Percentiles rank a stretch among this genome's conserved stretches.
Conservation (phyloP, 2,329 filamentous ascomycete genomes). For the Plectosphaerella cucumerina region DNA sequence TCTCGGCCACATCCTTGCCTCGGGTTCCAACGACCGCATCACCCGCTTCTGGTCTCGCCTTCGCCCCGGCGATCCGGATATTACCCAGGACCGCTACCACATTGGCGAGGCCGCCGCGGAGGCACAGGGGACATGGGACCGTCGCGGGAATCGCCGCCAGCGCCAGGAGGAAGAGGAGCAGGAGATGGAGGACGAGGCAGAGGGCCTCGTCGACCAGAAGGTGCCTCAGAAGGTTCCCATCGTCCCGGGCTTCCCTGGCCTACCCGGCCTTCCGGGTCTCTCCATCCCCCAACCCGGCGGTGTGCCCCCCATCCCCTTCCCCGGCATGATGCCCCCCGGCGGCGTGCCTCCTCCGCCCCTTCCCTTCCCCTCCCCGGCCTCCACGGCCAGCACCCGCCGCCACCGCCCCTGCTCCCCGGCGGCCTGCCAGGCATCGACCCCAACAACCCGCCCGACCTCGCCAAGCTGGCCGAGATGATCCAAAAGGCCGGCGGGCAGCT, state of each 20-base stretch:
- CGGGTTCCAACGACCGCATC: slow-evolving; percentile 92
- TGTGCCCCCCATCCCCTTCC: slow-evolving; percentile 38
- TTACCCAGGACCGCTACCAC: slow-evolving; percentile 88
- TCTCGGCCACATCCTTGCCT: slow-evolving; percentile 89
- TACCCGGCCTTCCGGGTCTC: slow-evolving; percentile 49
- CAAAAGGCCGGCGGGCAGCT: slow-evolving; percentile 60
- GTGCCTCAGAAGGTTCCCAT: slow-evolving; percentile 59
- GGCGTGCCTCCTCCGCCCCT: slow-evolving; percentile 42
- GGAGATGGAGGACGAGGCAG: slow-evolving; percentile 87
- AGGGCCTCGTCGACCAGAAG: slow-evolving; percentile 88
- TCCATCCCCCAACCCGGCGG: slow-evolving; percentile 30
- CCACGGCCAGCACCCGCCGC: slow-evolving; percentile 41
- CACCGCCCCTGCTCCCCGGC: slow-evolving; percentile 39
- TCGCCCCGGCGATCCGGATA: slow-evolving; percentile 80
- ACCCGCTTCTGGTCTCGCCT: slow-evolving; percentile 95
- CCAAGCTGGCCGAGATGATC: slow-evolving; percentile 60
- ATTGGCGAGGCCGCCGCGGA: slow-evolving; percentile 92
- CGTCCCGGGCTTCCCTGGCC: slow-evolving; percentile 47
- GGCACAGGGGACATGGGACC: slow-evolving; percentile 90
- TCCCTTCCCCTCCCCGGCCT: slow-evolving; percentile 47
- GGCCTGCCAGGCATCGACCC: slow-evolving; percentile 46
- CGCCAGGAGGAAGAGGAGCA: slow-evolving; percentile 90
- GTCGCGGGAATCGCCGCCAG: slow-evolving; percentile 71
- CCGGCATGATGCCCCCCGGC: slow-evolving; percentile 40
- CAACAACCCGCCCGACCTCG: slow-evolving; percentile 56